Evolutionary conservation across 1,284 basidiomycete genomes (phyloP).

Genomic region (Cryptococcus sp.): DNA sequence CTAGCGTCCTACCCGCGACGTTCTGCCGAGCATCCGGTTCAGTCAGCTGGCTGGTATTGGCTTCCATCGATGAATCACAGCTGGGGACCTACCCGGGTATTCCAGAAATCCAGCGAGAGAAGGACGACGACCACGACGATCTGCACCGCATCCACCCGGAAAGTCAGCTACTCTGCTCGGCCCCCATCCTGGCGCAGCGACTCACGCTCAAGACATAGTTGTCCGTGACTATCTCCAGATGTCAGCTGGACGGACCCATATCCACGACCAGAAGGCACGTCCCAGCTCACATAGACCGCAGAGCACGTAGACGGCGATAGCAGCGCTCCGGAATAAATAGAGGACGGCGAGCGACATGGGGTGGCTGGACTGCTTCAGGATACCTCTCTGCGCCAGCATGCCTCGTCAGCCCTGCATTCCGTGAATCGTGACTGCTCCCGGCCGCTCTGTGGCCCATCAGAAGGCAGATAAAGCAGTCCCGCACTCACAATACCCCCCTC

Average conservation of each 20-base stretch:
- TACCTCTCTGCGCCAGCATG: slow-evolving; percentile 37
- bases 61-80: background rate
- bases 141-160: slow-evolving; percentile 49
- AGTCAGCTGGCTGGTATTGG: slow-evolving; percentile 2
- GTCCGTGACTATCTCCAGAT: slow-evolving; percentile 57
- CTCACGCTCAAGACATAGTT: slow-evolving; percentile 84
- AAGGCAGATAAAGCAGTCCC: background rate
- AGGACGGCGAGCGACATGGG: slow-evolving; percentile 77
- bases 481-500: slow-evolving; percentile 48
- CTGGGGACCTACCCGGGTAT: slow-evolving; percentile 66
- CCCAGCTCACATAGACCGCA: slow-evolving; percentile 60
- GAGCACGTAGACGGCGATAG: slow-evolving; percentile 81
- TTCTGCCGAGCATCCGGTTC: slow-evolving; percentile 57
- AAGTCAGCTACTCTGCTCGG: slow-evolving; percentile 1
- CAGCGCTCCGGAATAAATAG: slow-evolving; percentile 77
- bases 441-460: background rate
- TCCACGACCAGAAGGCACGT: no score
- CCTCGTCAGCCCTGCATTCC: background rate
- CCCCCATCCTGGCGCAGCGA: slow-evolving; percentile 9
- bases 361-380: slow-evolving; percentile 66
- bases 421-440: background rate
- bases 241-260: no score
- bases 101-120: slow-evolving; percentile 95
- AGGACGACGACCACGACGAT: slow-evolving; percentile 87
- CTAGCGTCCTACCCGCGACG: slow-evolving; percentile 82